phyloP scores from a whole-genome alignment of 345 rosid genomes.

The Mangifera indica region DNA sequence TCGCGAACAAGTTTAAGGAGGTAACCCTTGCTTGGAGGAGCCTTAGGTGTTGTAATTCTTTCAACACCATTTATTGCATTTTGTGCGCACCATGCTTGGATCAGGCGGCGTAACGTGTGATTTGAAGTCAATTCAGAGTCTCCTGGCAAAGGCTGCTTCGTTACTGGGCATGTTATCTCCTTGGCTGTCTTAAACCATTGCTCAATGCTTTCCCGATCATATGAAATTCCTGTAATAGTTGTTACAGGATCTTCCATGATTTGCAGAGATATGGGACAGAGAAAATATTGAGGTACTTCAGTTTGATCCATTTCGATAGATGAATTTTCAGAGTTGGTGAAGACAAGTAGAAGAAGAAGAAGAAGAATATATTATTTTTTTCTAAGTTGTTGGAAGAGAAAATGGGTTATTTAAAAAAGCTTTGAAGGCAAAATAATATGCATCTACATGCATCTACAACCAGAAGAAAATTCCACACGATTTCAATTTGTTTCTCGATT shows the following conservation, averaged over 20 bases:
- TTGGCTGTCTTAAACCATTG: slow-evolving; percentile 39
- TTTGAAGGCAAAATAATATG: background rate
- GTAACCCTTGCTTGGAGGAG: slow-evolving; percentile 26
- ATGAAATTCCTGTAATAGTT: slow-evolving; percentile 55
- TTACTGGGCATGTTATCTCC: slow-evolving; percentile 44
- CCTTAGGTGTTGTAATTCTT: slow-evolving; percentile 32
- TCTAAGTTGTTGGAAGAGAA: background rate
- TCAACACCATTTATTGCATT: slow-evolving; percentile 28
- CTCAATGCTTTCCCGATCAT: slow-evolving; percentile 61
- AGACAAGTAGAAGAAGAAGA: background rate
- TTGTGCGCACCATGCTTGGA: slow-evolving; percentile 48
- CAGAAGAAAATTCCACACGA: background rate
- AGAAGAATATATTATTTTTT: background rate
- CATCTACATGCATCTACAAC: too few species aligned
- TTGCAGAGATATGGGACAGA: slow-evolving; percentile 62
- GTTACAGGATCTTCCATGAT: slow-evolving; percentile 69
- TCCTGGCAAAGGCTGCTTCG: slow-evolving; percentile 48
- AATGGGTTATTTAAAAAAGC: background rate
- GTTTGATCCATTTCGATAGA: slow-evolving; percentile 31
- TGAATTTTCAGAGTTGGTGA: background rate
- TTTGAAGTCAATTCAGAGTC: slow-evolving; percentile 47
- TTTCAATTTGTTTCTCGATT: background rate
- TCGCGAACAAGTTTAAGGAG: slow-evolving; percentile 34
- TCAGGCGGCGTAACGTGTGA: slow-evolving; percentile 47
- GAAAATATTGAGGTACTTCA: slow-evolving; percentile 50